phyloP scores from a whole-genome alignment of 2,329 filamentous ascomycete genomes.

The Aaosphaeria arxii region DNA sequence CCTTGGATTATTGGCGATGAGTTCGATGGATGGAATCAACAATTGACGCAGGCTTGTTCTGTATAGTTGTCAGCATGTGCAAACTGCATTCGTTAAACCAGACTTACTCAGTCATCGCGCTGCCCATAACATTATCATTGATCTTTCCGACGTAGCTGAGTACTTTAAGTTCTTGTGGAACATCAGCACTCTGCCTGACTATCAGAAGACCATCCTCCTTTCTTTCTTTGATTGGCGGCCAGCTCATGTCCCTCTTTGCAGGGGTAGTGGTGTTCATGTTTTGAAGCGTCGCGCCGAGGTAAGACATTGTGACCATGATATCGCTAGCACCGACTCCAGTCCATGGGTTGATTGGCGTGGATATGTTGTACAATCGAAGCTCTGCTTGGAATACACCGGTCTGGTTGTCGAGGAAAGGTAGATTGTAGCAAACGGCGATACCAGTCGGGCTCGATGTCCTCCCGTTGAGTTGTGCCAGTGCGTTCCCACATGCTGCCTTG shows the following conservation, averaged over 20 bases:
- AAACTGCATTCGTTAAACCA: not conserved
- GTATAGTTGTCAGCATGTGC: constrained; percentile 12
- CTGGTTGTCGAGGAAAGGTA: constrained; percentile 65
- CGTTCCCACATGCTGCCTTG: constrained; percentile 56
- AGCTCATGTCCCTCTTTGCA: constrained; percentile 27
- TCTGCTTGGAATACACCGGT: constrained; percentile 75
- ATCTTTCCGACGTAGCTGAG: constrained; percentile 70
- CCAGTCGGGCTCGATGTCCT: constrained; percentile 70
- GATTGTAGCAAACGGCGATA: constrained; percentile 78
- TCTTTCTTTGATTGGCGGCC: constrained; percentile 18
- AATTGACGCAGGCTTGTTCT: constrained; percentile 61
- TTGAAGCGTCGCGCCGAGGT: constrained; percentile 42
- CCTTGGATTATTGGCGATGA: constrained; percentile 51
- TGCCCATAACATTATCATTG: constrained; percentile 54
- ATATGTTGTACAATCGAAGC: constrained; percentile 69
- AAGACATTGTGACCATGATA: constrained; percentile 42
- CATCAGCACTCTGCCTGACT: constrained; percentile 22
- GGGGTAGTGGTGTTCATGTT: constrained; percentile 31
- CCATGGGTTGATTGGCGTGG: constrained; percentile 53
- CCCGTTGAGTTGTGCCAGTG: constrained; percentile 53
- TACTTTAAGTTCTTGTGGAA: constrained; percentile 50
- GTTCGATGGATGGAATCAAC: constrained; percentile 66
- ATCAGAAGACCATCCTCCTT: constrained; percentile 21
- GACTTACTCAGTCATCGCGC: constrained; percentile 60
- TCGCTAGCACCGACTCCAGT: constrained; percentile 36